Evolutionary conservation across 2,329 filamentous ascomycete genomes (phyloP), one percentile per base, ranked within the genome.

Genomic region (Fusarium bactridioides): DNA sequence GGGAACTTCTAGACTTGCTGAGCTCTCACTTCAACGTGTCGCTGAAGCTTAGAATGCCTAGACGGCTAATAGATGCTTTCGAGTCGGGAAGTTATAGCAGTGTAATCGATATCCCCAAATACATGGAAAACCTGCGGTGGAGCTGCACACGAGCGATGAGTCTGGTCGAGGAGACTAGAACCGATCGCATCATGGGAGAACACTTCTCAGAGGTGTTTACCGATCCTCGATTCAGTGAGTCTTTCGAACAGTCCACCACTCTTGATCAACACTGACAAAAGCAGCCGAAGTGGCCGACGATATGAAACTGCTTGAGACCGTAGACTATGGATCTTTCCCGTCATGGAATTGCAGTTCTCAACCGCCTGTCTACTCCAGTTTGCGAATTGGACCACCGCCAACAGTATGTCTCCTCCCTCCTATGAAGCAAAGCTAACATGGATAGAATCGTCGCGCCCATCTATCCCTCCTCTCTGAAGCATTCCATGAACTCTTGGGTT

Each of bases 81-180:
- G 80, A 85, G 10, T 77, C 84, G 0, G 84, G 83, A 4, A 89
- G 83, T 73, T 89, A 89, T 73, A 82, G 81, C 9, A 87, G 86
- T 55, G 81, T 89, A 3, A 76, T 87, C 7, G 81, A 83, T 23
- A 84, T 89, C 64, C 82, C 84, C 0, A 70, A 80, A 16, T 85
- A 85, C 53, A 84, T 84, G 19, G 79, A 84, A 25, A 78, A 80
- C 5, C 79, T 89, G 38, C 80, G 84, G 18, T 79, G 79, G 35
- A 89, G 88, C 72, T 87, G 85, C 61, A 89, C 87, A 0, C 77
- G 87, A 13, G 83, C 83, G 13, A 86, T 89, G 83, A 83, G 86
- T 15, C 76, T 87, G 2, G 80, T 88, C 0, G 88, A 90, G 72
- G 84, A 86, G 63, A 79, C 83, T 7, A 83, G 86, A 38, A 84